Base-by-base conservation (phyloP, 1,284 basidiomycete genomes). In the Moesziomyces globuligerus region DNA sequence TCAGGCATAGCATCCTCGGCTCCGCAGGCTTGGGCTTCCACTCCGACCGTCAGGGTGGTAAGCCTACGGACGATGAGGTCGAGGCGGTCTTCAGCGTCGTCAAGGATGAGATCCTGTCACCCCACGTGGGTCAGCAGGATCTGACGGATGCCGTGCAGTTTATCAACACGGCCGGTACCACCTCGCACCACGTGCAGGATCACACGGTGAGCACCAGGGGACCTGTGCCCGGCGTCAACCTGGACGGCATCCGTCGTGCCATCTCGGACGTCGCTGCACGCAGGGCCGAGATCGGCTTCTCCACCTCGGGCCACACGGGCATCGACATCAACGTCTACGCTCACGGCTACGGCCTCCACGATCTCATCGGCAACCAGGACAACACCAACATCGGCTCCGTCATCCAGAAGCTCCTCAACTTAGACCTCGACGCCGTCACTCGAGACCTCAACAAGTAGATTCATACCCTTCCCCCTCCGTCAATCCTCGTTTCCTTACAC, bases 281-380 rank as follows among this genome's bases (percentile, higher is more conserved):
- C 23, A 56, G 83, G 26, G 83, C 83, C 21, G 83, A 84, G 47
- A 57, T 84, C 21, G 83, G 83, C 0, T 84, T 83, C 81, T 78
- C 75, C 5, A 84, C 83, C 0, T 72, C 76, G n/a, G 83, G 83
- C 0, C 83, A 84, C 50, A 81, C 80, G 18, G 83, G 81, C n/a
- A 79, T 84, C 29, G 83, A 84, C 50, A 83, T 84, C 40, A 83
- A 83, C 32, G 74, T 84, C 3, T 84, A 83, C 48, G 81, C 80
- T 24, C 71, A 79, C 23, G 83, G 83, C 1, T 52, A 59, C 28
- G 73, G 74, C 20, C 26, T 72, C 41, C 44, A 65, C 38, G 68
- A 72, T 1, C 53, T 84, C 7, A 41, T 52, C 0, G 84, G 83
- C 2, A 84, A 83, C 52, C 69, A 78, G 25, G 84, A 84, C 55